Percentiles rank a stretch among this genome's conserved stretches.
Evolutionary conservation across 2,329 filamentous ascomycete genomes (phyloP).

Genomic region (Esteya vermicola): DNA sequence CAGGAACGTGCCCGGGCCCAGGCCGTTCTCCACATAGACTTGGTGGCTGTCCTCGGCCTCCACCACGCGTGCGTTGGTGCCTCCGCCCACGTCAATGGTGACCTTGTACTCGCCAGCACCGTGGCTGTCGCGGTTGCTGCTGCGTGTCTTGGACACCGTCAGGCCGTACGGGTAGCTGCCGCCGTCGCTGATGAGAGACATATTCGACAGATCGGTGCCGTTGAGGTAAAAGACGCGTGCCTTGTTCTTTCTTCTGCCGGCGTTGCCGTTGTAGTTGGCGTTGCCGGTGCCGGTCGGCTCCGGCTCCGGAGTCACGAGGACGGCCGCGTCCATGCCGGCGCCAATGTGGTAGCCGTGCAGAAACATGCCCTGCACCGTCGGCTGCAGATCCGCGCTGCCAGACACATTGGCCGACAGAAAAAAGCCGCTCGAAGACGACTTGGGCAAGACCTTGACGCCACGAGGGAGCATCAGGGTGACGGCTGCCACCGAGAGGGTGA

Average conservation of each 20-base stretch:
- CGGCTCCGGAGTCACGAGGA: constrained; percentile 19
- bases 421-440: constrained; percentile 2
- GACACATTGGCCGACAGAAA: constrained; percentile 22
- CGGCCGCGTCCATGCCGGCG: constrained; percentile 24
- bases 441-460: neutral
- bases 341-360: constrained; percentile 28
- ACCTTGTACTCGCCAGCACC: constrained; percentile 14
- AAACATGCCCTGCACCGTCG: constrained; percentile 24
- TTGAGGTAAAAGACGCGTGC: constrained; percentile 33
- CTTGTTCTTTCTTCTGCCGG: constrained; percentile 7
- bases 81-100: constrained; percentile 21
- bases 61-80: constrained; percentile 10
- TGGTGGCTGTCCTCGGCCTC: neutral
- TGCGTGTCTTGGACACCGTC: constrained; percentile 13
- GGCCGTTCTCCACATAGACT: constrained; percentile 8
- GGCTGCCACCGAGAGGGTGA: neutral
- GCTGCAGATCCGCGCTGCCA: constrained; percentile 23
- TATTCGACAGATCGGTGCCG: constrained; percentile 20
- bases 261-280: too few species aligned
- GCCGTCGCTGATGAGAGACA: constrained; percentile 23
- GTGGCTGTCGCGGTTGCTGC: neutral
- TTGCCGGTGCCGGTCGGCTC: too few species aligned
- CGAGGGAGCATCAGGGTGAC: neutral
- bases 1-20: constrained; percentile 18
- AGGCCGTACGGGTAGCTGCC: constrained; percentile 25